phyloP scores from a whole-genome alignment of 2,329 filamentous ascomycete species.

The Metarhizium humberi region DNA sequence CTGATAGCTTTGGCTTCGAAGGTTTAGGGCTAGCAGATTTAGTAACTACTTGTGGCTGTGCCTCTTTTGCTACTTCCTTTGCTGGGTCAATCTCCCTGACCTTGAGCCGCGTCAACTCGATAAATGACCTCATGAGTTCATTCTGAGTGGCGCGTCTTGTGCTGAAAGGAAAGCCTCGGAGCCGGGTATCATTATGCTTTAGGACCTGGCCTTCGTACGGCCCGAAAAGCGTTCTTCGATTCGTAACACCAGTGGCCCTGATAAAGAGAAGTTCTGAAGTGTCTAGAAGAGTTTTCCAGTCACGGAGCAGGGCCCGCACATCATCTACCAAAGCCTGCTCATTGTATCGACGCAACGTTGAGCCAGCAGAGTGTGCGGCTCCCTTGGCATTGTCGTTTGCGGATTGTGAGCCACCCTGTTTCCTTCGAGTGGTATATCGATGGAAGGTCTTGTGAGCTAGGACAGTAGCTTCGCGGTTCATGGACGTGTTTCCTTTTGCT shows the following conservation, averaged over 20 bases:
- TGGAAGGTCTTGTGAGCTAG: conserved; percentile 97
- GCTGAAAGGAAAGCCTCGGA: conserved; percentile 87
- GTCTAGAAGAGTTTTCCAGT: conserved; percentile 83
- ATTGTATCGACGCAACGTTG: conserved; percentile 83
- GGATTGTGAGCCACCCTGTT: conserved; percentile 92
- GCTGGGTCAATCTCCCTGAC: conserved; percentile 67
- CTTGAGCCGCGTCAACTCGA: conserved; percentile 87
- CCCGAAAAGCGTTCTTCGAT: conserved; percentile 78
- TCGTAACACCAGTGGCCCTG: conserved; percentile 78
- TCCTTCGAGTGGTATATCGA: conserved; percentile 88
- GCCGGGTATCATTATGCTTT: conserved; percentile 64
- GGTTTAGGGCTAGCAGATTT: conserved; percentile 37
- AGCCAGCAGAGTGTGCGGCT: conserved; percentile 86
- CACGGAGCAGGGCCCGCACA: conserved; percentile 66
- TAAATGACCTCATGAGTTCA: conserved; percentile 88
- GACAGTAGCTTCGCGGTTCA: conserved; percentile 79
- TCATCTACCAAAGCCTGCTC: conserved; percentile 86
- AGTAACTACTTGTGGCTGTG: conserved; percentile 25
- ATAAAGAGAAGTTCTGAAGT: conserved; percentile 80
- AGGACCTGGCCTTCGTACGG: conserved; percentile 86
- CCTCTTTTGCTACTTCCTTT: conserved; percentile 35
- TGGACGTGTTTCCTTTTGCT: conserved; percentile 55
- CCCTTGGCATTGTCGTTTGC: conserved; percentile 93
- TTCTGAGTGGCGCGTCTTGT: conserved; percentile 86
- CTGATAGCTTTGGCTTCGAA: conserved; percentile 56